Evolutionary conservation across 2,329 filamentous ascomycete species (phyloP).

Genomic region (Cytospora paraplurivora): DNA sequence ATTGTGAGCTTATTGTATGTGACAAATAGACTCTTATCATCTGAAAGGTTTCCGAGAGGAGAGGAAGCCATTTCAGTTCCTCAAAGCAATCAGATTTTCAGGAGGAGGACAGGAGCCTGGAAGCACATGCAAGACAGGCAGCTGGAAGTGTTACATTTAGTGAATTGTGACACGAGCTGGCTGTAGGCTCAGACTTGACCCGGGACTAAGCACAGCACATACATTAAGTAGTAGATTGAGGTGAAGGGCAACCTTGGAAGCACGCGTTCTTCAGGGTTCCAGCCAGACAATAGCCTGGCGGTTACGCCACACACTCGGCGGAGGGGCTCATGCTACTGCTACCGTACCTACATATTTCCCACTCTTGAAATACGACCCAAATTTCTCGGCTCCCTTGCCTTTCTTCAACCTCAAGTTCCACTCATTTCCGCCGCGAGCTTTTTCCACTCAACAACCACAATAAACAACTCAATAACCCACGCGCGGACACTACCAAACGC

Average conservation of each 20-base stretch:
- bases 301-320: constrained; percentile 20
- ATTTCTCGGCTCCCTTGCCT: constrained; percentile 26
- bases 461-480: not conserved
- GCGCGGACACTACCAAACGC: not conserved
- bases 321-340: constrained; percentile 17
- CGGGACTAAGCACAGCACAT: constrained; percentile 14
- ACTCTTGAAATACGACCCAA: constrained; percentile 16
- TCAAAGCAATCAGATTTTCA: not conserved
- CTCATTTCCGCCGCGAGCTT: constrained; percentile 6
- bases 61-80: not conserved
- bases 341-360: constrained; percentile 23
- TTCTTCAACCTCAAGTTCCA: constrained; percentile 19
- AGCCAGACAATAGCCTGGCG: constrained; percentile 5
- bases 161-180: constrained; percentile 17
- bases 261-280: constrained; percentile 2
- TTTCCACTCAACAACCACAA: constrained; percentile 10
- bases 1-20: not conserved
- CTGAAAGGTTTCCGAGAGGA: not conserved
- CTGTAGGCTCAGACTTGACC: constrained; percentile 13
- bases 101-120: constrained; percentile 6
- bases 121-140: constrained; percentile 24
- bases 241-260: constrained; percentile 1
- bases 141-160: constrained; percentile 20
- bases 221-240: constrained; percentile 8
- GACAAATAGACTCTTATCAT: not conserved